phyloP scores from a whole-genome alignment of 441 rosid genomes.

The Viola pubescens region DNA sequence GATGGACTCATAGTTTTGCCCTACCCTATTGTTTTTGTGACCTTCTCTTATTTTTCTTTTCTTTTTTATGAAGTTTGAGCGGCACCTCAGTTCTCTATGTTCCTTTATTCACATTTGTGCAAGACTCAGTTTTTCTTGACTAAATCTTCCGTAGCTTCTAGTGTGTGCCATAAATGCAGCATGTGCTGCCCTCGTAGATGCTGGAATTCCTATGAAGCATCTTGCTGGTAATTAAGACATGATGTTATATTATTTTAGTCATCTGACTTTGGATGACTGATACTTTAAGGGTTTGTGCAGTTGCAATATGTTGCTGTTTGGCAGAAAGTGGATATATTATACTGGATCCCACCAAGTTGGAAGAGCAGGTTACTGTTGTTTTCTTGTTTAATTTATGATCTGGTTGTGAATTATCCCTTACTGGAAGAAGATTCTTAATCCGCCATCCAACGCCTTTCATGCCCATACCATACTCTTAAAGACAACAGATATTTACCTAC shows the following conservation, averaged over 20 bases:
- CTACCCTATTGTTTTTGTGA: neutral
- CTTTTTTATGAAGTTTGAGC: neutral
- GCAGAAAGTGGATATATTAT: slow-evolving; percentile 49
- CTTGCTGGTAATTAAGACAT: slow-evolving; percentile 53
- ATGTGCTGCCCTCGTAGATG: slow-evolving; percentile 92
- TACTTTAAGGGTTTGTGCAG: slow-evolving; percentile 36
- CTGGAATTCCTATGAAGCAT: slow-evolving; percentile 94
- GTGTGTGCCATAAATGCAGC: slow-evolving; percentile 92
- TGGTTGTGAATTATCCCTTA: no score
- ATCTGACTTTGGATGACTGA: slow-evolving; percentile 7
- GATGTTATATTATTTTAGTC: slow-evolving; percentile 6
- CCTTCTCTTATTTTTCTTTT: neutral
- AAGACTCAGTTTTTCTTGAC: slow-evolving; percentile 34
- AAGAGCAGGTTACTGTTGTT: slow-evolving; percentile 58
- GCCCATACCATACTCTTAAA: no score
- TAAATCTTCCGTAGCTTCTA: slow-evolving; percentile 47
- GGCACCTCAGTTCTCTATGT: neutral
- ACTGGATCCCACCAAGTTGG: slow-evolving; percentile 78
- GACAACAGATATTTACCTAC: no score
- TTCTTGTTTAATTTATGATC: neutral
- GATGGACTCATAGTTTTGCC: neutral
- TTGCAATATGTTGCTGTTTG: slow-evolving; percentile 79
- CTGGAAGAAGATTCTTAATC: no score
- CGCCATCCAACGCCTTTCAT: no score
- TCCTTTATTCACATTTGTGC: neutral